Base-by-base conservation (phyloP, 768 basidiomycete genomes). In the Pisolithus albus region DNA sequence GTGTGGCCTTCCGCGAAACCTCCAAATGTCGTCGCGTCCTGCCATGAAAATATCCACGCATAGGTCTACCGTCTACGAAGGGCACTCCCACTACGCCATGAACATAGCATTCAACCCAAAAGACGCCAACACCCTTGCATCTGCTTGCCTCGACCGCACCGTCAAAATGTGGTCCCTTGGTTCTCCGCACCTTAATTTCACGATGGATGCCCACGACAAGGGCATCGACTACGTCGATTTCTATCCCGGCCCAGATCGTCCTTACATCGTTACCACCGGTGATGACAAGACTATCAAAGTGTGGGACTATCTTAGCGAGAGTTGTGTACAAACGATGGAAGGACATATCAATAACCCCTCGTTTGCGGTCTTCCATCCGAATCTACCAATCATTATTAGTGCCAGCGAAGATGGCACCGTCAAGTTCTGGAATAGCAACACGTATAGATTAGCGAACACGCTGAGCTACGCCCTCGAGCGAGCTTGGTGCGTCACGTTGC, bases 181-280 rank as follows among this genome's bases (percentile, higher is more conserved):
- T 23, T 86, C 89, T 0, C 68, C 88, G 0, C 75, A 78, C 0
- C 79, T 95, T 51, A 99, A 99, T 69, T 97, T 94, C 65, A 92
- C 92, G 26, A 84, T 99, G 78, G 95, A 99, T 46, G 94, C 96
- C 0, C 95, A 98, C 69, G 95, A 97, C 58, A 97, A 96, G 72
- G 96, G 96, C 39, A 95, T 98, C 64, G 98, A 99, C 75, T 98
- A 89, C 58, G 93, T 99, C 63, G 94, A 98, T 64, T 98, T 97
- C 72, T 98, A 98, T 60, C 93, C 95, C 4, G 94, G 94, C 46
- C 84, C 92, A 2, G 95, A 99, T 71, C 93, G 89, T 63, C 96
- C 96, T 0, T 99, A 97, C 65, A 79, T 99, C 47, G 87, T 97
- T 34, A 98, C 96, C 10, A 90, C 89, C 2, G 92, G 94, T 50